These are phyloP conservation scores for Keithomyces neogunnii DNA, from an alignment of 2,329 filamentous ascomycete species.

Conservation along the genomic window DNA sequence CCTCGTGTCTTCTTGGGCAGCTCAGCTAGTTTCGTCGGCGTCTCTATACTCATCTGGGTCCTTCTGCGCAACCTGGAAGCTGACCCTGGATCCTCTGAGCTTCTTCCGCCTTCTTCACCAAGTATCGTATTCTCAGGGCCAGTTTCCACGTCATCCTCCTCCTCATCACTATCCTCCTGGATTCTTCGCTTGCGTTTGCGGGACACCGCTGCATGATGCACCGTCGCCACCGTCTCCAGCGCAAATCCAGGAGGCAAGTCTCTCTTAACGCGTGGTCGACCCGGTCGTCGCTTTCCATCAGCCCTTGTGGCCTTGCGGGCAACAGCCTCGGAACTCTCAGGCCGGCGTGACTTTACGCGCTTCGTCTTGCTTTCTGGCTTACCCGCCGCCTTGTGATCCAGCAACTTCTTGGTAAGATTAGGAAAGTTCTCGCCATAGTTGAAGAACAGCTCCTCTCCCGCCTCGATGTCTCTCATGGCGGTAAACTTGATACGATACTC, in stretches of 20 bases:
- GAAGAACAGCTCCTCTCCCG: slow-evolving; percentile 73
- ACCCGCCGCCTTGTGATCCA: slow-evolving; percentile 27
- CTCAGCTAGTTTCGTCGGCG: slow-evolving; percentile 11
- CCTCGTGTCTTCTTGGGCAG: slow-evolving; percentile 25
- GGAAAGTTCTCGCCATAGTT: slow-evolving; percentile 67
- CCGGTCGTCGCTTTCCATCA: slow-evolving; percentile 17
- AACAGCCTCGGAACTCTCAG: slow-evolving; percentile 10
- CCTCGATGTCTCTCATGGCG: slow-evolving; percentile 55
- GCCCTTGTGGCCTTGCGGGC: slow-evolving; percentile 15
- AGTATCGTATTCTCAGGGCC: neutral
- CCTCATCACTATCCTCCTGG: slow-evolving; percentile 20
- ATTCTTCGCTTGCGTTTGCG: slow-evolving; percentile 21
- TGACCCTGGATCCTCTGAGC: slow-evolving; percentile 16
- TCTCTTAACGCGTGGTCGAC: slow-evolving; percentile 7
- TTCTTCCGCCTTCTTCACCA: slow-evolving; percentile 15
- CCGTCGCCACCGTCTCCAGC: slow-evolving; percentile 9
- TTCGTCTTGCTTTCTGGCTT: slow-evolving; percentile 18
- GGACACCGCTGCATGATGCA: slow-evolving; percentile 3
- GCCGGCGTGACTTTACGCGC: slow-evolving; percentile 11
- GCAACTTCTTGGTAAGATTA: slow-evolving; percentile 41
- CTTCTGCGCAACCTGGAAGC: slow-evolving; percentile 19
- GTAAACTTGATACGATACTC: slow-evolving; percentile 70
- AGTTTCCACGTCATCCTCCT: slow-evolving; percentile 19
- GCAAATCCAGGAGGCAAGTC: slow-evolving; percentile 12
- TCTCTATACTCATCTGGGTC: slow-evolving; percentile 8